These are phyloP conservation scores for Rhypophila decipiens DNA, from an alignment of 495 filamentous ascomycete species.

Conservation along the genomic window DNA sequence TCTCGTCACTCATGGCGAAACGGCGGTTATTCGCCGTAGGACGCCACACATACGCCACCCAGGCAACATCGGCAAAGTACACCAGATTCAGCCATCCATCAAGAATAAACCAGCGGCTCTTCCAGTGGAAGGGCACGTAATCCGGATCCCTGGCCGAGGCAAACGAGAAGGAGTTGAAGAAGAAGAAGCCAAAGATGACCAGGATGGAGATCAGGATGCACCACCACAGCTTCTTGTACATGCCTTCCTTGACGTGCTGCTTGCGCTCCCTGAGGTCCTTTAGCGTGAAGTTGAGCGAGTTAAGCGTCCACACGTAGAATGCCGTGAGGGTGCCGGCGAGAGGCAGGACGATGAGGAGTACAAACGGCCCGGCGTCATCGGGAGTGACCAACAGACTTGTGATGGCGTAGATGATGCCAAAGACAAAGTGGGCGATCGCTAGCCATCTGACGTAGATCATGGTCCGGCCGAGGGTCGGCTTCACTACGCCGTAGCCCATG, in stretches of 20 bases:
- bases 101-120: slow-evolving; percentile 92
- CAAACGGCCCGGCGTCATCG: slow-evolving; percentile 66
- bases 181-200: slow-evolving; percentile 95
- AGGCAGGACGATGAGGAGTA: slow-evolving; percentile 93
- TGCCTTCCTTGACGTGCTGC: slow-evolving; percentile 84
- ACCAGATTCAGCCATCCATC: slow-evolving; percentile 98
- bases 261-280: slow-evolving; percentile 92
- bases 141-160: slow-evolving; percentile 73
- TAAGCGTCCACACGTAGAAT: slow-evolving; percentile 99
- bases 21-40: slow-evolving; percentile 94
- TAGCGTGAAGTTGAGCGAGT: slow-evolving; percentile 87
- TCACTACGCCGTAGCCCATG: slow-evolving; percentile 99
- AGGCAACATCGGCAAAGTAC: slow-evolving; percentile 85
- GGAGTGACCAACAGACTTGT: slow-evolving; percentile 86
- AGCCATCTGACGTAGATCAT: slow-evolving; percentile 94
- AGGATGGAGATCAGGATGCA: slow-evolving; percentile 86
- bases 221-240: slow-evolving; percentile 99
- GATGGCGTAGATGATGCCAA: slow-evolving; percentile 88
- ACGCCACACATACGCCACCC: slow-evolving; percentile 94
- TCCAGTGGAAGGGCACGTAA: slow-evolving; percentile 94
- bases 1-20: slow-evolving; percentile 98
- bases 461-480: slow-evolving; percentile 82
- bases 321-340: slow-evolving; percentile 88
- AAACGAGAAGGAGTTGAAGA: slow-evolving; percentile 89
- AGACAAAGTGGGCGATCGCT: slow-evolving; percentile 87